phyloP scores from a whole-genome alignment of 495 filamentous ascomycete species.

The Halenospora varia region DNA sequence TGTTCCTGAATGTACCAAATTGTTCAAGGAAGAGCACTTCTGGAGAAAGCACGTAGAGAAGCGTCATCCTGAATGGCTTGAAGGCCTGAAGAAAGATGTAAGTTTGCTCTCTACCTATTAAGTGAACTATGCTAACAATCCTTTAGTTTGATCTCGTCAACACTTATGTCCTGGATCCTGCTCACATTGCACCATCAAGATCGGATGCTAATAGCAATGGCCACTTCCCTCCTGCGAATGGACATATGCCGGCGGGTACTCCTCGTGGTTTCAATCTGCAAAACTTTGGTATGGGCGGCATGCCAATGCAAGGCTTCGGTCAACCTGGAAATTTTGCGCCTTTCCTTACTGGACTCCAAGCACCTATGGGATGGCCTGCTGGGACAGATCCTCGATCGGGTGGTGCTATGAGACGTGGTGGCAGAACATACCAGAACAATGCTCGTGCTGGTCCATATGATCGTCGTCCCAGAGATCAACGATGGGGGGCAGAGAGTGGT shows the following conservation, averaged over 20 bases:
- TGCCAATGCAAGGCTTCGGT: conserved; percentile 53
- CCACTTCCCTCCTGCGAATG: conserved; percentile 78
- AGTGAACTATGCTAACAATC: conserved; percentile 17
- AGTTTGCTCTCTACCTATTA: conserved; percentile 29
- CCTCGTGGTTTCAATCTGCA: conserved; percentile 87
- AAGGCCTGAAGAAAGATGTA: conserved; percentile 78
- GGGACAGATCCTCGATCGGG: conserved; percentile 28
- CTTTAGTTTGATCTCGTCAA: conserved; percentile 82
- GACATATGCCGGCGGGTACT: conserved; percentile 72
- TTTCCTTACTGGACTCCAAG: conserved; percentile 52
- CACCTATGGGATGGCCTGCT: conserved; percentile 38
- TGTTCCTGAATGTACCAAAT: conserved; percentile 89
- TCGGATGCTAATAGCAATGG: conserved; percentile 98
- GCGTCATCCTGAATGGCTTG: conserved; percentile 85
- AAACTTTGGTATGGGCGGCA: conserved; percentile 50
- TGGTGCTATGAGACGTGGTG: conserved; percentile 43
- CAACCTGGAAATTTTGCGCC: conserved; percentile 41
- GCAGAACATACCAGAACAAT: conserved; percentile 21
- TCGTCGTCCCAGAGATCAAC: conserved; percentile 28
- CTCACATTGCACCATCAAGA: conserved; percentile 85
- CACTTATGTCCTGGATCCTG: conserved; percentile 86
- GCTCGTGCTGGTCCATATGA: conserved; percentile 27
- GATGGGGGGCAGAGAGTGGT: conserved; percentile 24
- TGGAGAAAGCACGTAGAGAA: conserved; percentile 99
- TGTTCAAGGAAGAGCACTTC: conserved; percentile 95